Conservation (phyloP, 2,329 filamentous ascomycete species). For the Knufia fluminis region DNA sequence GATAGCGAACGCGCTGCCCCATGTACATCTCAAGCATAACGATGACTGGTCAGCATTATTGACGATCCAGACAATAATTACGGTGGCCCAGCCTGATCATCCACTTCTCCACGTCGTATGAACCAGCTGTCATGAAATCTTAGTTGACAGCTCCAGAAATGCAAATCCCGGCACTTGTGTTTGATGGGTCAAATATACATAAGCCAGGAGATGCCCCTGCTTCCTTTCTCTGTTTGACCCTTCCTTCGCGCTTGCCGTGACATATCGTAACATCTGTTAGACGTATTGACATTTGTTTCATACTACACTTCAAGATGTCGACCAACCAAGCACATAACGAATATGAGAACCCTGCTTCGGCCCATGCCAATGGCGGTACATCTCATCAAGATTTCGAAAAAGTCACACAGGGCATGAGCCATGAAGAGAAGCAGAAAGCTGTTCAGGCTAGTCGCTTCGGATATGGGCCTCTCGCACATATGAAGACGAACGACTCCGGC, state of each 20-base stretch:
- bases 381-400: constrained; percentile 16
- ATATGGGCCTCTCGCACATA: constrained; percentile 44
- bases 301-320: constrained; percentile 1
- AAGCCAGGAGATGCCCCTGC: not conserved
- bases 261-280: not conserved
- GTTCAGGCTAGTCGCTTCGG: constrained; percentile 39
- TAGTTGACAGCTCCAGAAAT: constrained; percentile 7
- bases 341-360: not conserved
- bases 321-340: constrained; percentile 6
- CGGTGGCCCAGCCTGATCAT: not conserved
- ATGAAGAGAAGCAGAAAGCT: constrained; percentile 37
- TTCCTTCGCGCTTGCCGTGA: not conserved
- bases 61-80: not conserved
- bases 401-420: constrained; percentile 30
- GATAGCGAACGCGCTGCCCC: not conserved
- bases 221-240: not conserved
- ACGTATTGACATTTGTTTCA: not conserved
- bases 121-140: constrained; percentile 2
- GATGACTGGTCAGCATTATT: not conserved
- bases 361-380: constrained; percentile 10
- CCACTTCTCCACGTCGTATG: constrained; percentile 4
- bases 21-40: too few relatives aligned
- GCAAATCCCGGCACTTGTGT: constrained; percentile 7
- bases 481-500: constrained; percentile 34
- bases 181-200: not conserved